Evolutionary conservation across 768 basidiomycete genomes (phyloP), one percentile per base, ranked within the genome.

Genomic region (Mycena kentingensis): DNA sequence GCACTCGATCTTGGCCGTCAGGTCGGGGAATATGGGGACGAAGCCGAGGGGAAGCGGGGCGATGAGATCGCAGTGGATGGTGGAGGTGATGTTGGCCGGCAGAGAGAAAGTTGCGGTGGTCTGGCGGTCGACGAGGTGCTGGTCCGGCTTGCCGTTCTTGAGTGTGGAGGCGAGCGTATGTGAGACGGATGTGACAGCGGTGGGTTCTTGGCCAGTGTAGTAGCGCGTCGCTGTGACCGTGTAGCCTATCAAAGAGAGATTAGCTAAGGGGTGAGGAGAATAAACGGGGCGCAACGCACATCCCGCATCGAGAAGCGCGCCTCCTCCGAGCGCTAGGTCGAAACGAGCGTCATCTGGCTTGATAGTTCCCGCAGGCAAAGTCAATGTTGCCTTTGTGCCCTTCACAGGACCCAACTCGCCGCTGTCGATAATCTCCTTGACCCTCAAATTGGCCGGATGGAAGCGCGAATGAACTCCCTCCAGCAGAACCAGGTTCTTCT

Each of bases 11-110:
- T 31, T 62, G 3, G 70, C 56, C 12, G 31, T 42, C 37, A 67
- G 2, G 12, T 63, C 52, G n/a, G 71, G 70, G 49, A 51, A 54
- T 27, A 55, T 47, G 26, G 73, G 73, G 29, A 73, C 56, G 16
- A 72, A 55, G 12, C 63, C 64, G 3, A 66, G 50, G 22, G 62
- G 26, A n/a, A n/a, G n/a, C n/a, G n/a, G n/a, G 37, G 42, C 6
- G 29, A 29, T 26, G n/a, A n/a, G n/a, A 10, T 42, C 32, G 32
- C 32, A 34, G n/a, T 34, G 32, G 32, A 34, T 34, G 32, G 32
- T 34, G 11, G 32, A 10, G 11, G 10, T 34, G 32, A 10, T 34
- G 32, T 10, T 10, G n/a, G 10, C 32, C 32, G 32, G n/a, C n/a
- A 34, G n/a, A 10, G 10, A 10, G 32, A 34, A 34, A 10, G 32